phyloP scores from a whole-genome alignment of 495 filamentous ascomycete genomes.

The Bacidia rubella region DNA sequence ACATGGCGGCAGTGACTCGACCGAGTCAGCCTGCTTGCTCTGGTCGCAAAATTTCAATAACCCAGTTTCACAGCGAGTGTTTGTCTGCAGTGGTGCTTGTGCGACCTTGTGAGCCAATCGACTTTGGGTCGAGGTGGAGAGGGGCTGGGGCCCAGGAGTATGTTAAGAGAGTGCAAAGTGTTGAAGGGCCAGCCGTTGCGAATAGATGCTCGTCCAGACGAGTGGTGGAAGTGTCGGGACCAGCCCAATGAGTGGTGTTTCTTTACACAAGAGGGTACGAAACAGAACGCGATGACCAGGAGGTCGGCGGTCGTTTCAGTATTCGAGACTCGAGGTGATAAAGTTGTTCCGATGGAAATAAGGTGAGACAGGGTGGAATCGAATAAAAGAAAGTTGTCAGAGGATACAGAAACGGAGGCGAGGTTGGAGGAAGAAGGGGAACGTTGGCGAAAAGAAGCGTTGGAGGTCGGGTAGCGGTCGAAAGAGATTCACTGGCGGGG shows the following conservation, averaged over 20 bases:
- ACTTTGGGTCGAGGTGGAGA: no score
- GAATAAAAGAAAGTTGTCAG: not conserved
- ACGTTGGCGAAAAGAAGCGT: not conserved
- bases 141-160: not conserved
- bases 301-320: not conserved
- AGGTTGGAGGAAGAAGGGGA: not conserved
- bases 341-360: not conserved
- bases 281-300: not conserved
- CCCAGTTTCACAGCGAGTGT: not conserved
- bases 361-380: not conserved
- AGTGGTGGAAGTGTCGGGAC: not conserved
- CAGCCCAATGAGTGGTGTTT: not conserved
- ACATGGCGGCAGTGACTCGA: conserved; percentile 27
- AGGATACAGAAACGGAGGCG: conserved; percentile 1
- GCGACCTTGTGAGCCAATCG: no score
- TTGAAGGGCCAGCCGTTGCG: not conserved
- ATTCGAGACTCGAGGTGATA: conserved; percentile 10
- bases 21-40: not conserved
- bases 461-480: not conserved
- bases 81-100: no score
- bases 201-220: not conserved
- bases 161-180: not conserved
- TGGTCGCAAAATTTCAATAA: no score
- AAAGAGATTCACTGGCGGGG: not conserved
- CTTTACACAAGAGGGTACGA: not conserved